Evolutionary conservation across 139 green algal species (phyloP).

Genomic region (Auxenochlorella pyrenoidosa): DNA sequence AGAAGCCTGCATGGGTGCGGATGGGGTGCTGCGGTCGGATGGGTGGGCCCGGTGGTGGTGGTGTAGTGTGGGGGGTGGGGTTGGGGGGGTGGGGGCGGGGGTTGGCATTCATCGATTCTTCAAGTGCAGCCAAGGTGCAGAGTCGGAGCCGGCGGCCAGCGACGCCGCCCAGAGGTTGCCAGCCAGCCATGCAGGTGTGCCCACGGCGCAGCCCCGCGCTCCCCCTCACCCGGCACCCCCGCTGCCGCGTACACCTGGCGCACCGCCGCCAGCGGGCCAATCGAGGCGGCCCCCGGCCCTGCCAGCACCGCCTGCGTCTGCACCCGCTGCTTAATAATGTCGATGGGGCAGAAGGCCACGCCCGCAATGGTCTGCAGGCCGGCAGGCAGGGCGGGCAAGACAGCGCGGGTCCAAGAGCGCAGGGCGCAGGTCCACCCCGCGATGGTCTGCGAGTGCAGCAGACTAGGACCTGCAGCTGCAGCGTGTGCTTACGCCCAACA

Average conservation of each 20-base stretch:
- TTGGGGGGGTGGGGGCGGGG: no score
- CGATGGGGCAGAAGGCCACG: slow-evolving; percentile 88
- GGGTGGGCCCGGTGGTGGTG: not conserved
- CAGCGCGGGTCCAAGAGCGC: not conserved
- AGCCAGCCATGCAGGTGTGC: no score
- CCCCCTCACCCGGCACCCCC: slow-evolving; percentile 15
- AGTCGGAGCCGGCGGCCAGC: no score
- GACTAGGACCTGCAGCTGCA: no score
- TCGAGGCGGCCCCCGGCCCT: not conserved
- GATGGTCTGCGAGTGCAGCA: no score
- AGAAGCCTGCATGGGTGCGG: slow-evolving; percentile 31
- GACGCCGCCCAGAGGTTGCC: no score
- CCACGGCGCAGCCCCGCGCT: slow-evolving; percentile 2
- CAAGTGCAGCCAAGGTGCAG: no score
- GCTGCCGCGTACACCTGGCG: slow-evolving; percentile 36
- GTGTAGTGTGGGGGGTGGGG: no score
- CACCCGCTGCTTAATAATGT: slow-evolving; percentile 93
- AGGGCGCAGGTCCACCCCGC: no score
- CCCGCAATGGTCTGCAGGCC: slow-evolving; percentile 75
- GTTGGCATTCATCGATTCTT: no score
- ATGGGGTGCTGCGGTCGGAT: not conserved
- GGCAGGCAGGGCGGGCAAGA: not conserved
- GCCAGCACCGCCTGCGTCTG: slow-evolving; percentile 60
- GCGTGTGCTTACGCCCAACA: no score
- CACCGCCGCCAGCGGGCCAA: slow-evolving; percentile 17